Evolutionary conservation across 768 basidiomycete species (phyloP).

Genomic region (Cantharellus anzutake): DNA sequence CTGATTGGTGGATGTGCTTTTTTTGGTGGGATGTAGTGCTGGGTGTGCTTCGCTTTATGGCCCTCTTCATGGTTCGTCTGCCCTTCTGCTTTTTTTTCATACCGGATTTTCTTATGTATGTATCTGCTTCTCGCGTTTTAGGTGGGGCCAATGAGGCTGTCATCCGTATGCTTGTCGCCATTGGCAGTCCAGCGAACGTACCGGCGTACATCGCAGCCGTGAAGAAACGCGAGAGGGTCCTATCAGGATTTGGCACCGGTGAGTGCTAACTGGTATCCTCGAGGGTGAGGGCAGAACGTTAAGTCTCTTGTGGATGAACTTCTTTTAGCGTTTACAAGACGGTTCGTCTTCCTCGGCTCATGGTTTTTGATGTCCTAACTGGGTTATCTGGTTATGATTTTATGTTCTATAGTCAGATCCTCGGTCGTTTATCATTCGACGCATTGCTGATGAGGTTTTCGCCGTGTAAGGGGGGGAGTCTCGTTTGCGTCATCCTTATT

Average conservation of each 20-base stretch:
- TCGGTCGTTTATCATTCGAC: slow-evolving; percentile 75
- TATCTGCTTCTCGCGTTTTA: slow-evolving; percentile 11
- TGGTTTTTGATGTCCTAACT: background rate
- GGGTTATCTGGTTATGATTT: background rate
- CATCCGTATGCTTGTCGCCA: slow-evolving; percentile 80
- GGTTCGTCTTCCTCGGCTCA: slow-evolving; percentile 18
- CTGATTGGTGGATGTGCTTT: background rate
- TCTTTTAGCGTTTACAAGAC: slow-evolving; percentile 48
- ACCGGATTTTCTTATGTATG: background rate
- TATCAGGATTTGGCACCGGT: slow-evolving; percentile 88
- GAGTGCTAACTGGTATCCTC: slow-evolving; percentile 11
- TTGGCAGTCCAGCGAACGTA: slow-evolving; percentile 75
- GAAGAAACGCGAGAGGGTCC: slow-evolving; percentile 71
- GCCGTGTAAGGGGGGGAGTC: slow-evolving; percentile 35
- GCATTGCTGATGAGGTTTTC: slow-evolving; percentile 85
- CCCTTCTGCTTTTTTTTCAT: background rate
- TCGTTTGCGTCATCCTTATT: background rate
- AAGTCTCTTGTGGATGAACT: background rate
- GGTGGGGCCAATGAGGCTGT: slow-evolving; percentile 90
- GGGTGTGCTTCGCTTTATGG: slow-evolving; percentile 71
- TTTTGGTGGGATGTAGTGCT: slow-evolving; percentile 25
- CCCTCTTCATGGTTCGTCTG: slow-evolving; percentile 27
- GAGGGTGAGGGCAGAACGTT: background rate
- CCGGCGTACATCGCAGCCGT: slow-evolving; percentile 73
- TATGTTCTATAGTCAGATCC: slow-evolving; percentile 50